These are phyloP conservation scores for Ophiosphaerella herpotricha DNA, from an alignment of 2,329 filamentous ascomycete genomes.

Conservation along the genomic window DNA sequence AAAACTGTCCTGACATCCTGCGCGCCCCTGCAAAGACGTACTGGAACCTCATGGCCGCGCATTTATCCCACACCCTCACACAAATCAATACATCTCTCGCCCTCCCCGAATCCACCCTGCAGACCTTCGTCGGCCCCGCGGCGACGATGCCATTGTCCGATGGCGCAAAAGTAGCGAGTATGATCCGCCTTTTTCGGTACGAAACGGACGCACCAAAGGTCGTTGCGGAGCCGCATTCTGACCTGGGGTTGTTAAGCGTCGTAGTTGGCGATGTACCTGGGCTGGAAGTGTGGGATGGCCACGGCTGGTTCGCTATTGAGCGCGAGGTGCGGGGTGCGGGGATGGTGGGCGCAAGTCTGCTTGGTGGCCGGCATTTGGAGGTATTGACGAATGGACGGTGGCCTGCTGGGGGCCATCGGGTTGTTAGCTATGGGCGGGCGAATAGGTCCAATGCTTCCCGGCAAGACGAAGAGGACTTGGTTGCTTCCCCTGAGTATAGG, in stretches of 20 bases:
- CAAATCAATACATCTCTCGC: conserved; percentile 29
- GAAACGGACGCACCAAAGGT: conserved; percentile 41
- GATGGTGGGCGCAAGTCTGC: conserved; percentile 28
- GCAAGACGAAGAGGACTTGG: neutral
- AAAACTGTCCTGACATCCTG: conserved; percentile 39
- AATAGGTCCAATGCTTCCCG: neutral
- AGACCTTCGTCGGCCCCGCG: conserved; percentile 35
- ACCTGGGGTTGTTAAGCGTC: conserved; percentile 40
- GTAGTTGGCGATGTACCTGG: conserved; percentile 45
- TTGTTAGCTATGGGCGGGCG: conserved; percentile 38
- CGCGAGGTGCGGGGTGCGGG: conserved; percentile 22
- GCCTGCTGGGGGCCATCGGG: conserved; percentile 40
- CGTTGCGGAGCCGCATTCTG: conserved; percentile 44
- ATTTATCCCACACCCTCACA: conserved; percentile 30
- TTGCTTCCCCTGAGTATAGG: conserved; percentile 25
- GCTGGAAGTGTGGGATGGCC: conserved; percentile 41
- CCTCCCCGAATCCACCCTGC: conserved; percentile 21
- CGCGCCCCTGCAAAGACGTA: conserved; percentile 34
- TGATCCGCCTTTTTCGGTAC: conserved; percentile 45
- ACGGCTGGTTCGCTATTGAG: conserved; percentile 34
- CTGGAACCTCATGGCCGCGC: conserved; percentile 38
- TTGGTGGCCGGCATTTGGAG: conserved; percentile 39
- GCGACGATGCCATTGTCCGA: conserved; percentile 23
- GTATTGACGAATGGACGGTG: conserved; percentile 33
- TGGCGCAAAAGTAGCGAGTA: conserved; percentile 37